Percentiles rank a stretch among this genome's conserved stretches.
phyloP scores from a whole-genome alignment of 768 basidiomycete species.

The Leccinum pellstonianum region DNA sequence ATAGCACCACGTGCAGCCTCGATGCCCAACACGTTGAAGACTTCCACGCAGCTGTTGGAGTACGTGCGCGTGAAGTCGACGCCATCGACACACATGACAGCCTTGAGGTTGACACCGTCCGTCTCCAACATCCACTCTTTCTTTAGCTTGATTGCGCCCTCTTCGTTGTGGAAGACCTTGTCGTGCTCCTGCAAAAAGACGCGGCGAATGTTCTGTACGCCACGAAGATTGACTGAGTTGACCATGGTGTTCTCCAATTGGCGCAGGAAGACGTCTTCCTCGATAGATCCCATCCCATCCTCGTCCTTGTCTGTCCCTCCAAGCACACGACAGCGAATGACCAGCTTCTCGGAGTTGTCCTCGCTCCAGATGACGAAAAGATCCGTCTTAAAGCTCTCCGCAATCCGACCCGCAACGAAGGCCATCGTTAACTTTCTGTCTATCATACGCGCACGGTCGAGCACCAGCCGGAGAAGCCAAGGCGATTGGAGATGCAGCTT shows the following conservation, averaged over 20 bases:
- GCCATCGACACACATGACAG: constrained; percentile 92
- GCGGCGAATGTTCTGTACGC: constrained; percentile 85
- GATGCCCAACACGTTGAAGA: constrained; percentile 93
- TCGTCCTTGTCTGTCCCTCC: constrained; percentile 85
- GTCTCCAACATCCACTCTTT: constrained; percentile 97
- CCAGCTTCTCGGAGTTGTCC: constrained; percentile 96
- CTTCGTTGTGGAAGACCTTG: constrained; percentile 59
- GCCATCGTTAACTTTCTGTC: constrained; percentile 96
- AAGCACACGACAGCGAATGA: constrained; percentile 93
- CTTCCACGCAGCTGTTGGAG: constrained; percentile 95
- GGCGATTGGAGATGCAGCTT: constrained; percentile 92
- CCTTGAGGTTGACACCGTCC: constrained; percentile 93
- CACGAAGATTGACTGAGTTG: constrained; percentile 91
- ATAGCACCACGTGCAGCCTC: constrained; percentile 95
- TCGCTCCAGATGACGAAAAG: constrained; percentile 98
- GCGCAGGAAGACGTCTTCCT: constrained; percentile 95
- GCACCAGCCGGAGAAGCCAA: constrained; percentile 94
- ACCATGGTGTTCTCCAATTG: constrained; percentile 97
- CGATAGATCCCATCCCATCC: constrained; percentile 67
- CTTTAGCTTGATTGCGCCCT: constrained; percentile 62
- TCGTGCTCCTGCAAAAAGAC: constrained; percentile 94
- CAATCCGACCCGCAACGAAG: constrained; percentile 90
- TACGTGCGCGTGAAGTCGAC: constrained; percentile 93
- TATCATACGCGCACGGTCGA: constrained; percentile 97
- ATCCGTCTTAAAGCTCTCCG: constrained; percentile 92